Evolutionary conservation across 2,329 filamentous ascomycete genomes (phyloP), one percentile per base, ranked within the genome.

Genomic region (Pezicula rhizophila): DNA sequence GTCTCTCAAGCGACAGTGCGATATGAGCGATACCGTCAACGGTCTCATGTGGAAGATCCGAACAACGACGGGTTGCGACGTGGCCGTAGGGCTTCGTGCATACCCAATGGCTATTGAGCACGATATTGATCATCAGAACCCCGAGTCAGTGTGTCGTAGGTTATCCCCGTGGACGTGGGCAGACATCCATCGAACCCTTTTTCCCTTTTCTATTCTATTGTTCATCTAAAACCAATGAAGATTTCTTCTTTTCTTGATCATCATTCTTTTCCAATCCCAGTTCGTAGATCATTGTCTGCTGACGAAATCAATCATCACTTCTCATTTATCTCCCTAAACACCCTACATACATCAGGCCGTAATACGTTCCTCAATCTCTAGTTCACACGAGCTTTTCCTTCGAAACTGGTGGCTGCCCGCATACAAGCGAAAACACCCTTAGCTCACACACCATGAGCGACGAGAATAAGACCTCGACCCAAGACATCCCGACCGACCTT

Each of bases 21-120:
- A 23, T 23, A 23, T 23, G 23, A 2, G 57, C 56, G 57, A 59
- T 54, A 56, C 58, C 57, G 58, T 57, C 52, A 46, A 45, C 38
- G 37, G 45, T 38, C 44, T 53, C 52, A 46, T 54, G 42, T 41
- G 46, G 40, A 35, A 26, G 10, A 28, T n/a, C 38, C 17, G n/a
- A 37, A 37, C 26, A 25, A 37, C 43, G 35, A 17, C 20, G 28
- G 49, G 44, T 46, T 54, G 56, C 59, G 52, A 63, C 58, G 62
- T 64, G 62, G 62, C 61, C 52, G 56, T 49, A 59, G 50, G 58
- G 41, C 55, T 45, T 47, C 45, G 47, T 47, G 23, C 37, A 23
- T 37, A 31, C 50, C 60, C 60, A 63, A 63, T 63, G 54, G 53
- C 47, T 48, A 42, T 17, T 38, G 49, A 57, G 59, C 60, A 59